These are phyloP conservation scores for Arxiozyma slooffiae DNA, from an alignment of 1,139 yeast species.

Conservation along the genomic window DNA sequence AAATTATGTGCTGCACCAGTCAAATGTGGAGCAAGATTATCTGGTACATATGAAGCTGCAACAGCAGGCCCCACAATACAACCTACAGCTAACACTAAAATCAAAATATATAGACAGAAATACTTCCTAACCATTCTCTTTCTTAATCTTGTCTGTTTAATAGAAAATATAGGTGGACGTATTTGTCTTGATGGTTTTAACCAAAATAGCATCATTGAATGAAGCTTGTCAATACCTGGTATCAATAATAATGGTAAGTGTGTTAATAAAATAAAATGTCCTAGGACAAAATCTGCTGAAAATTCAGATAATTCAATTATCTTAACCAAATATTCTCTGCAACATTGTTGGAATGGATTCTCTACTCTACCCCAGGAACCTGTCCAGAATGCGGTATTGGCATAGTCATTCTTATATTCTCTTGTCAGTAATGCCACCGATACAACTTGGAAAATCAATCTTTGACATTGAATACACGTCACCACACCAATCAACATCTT, in stretches of 20 bases:
- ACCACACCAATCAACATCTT: slow-evolving; percentile 82
- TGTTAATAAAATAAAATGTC: slow-evolving; percentile 76
- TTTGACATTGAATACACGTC: slow-evolving; percentile 78
- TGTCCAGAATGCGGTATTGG: slow-evolving; percentile 98
- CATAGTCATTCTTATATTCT: slow-evolving; percentile 93
- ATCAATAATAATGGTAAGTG: slow-evolving; percentile 80
- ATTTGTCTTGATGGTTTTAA: slow-evolving; percentile 95
- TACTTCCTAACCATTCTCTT: slow-evolving; percentile 97
- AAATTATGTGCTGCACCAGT: slow-evolving; percentile 55
- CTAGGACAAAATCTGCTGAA: slow-evolving; percentile 92
- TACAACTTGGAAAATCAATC: slow-evolving; percentile 77
- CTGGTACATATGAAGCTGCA: slow-evolving; percentile 41
- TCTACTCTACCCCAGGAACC: slow-evolving; percentile 66
- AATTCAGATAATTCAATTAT: slow-evolving; percentile 89
- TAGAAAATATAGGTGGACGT: slow-evolving; percentile 95
- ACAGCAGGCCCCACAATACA: slow-evolving; percentile 89
- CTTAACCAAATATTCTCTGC: slow-evolving; percentile 92
- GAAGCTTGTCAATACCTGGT: slow-evolving; percentile 95
- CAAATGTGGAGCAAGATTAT: slow-evolving; percentile 32
- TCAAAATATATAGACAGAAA: slow-evolving; percentile 65
- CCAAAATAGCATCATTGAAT: slow-evolving; percentile 97
- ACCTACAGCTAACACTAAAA: slow-evolving; percentile 61
- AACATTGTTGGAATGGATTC: slow-evolving; percentile 84
- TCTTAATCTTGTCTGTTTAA: slow-evolving; percentile 94
- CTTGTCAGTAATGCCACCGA: slow-evolving; percentile 76